Evolutionary conservation across 2,329 filamentous ascomycete genomes (phyloP).

Genomic region (Diaporthe sp.): DNA sequence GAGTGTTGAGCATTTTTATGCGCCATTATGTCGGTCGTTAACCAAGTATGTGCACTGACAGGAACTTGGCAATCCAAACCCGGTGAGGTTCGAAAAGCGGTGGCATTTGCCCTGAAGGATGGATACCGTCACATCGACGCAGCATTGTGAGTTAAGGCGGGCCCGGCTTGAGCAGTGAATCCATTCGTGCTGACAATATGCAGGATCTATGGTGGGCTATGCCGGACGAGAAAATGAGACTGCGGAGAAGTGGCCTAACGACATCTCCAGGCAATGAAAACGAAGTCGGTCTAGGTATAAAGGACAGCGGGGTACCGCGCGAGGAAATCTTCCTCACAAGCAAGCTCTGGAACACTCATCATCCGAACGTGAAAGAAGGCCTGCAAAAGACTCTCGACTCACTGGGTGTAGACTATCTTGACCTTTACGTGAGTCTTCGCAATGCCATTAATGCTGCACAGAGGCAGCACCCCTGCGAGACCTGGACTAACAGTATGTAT

Average conservation of each 20-base stretch:
- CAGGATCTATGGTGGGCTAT: constrained; percentile 19
- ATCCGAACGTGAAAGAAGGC: constrained; percentile 61
- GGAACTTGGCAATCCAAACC: constrained; percentile 72
- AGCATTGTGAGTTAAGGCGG: constrained; percentile 38
- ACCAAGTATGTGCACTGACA: constrained; percentile 28
- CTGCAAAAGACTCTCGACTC: constrained; percentile 57
- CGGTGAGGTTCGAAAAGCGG: constrained; percentile 68
- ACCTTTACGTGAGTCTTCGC: constrained; percentile 52
- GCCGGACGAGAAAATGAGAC: constrained; percentile 45
- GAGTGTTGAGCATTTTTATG: constrained; percentile 41
- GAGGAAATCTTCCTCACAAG: constrained; percentile 67
- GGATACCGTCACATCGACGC: constrained; percentile 72
- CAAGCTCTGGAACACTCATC: constrained; percentile 74
- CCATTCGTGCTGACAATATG: background rate
- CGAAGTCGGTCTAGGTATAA: constrained; percentile 62
- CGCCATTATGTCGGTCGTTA: background rate
- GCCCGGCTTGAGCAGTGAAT: background rate
- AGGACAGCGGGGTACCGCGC: constrained; percentile 57
- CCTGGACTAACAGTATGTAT: background rate
- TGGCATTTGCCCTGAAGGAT: constrained; percentile 63
- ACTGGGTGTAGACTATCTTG: constrained; percentile 59
- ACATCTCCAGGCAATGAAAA: constrained; percentile 57
- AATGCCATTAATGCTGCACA: background rate
- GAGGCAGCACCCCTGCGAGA: background rate
- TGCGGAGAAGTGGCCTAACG: background rate